Evolutionary conservation across 2,329 filamentous ascomycete species (phyloP).

Genomic region (Beauveria bassiana): DNA sequence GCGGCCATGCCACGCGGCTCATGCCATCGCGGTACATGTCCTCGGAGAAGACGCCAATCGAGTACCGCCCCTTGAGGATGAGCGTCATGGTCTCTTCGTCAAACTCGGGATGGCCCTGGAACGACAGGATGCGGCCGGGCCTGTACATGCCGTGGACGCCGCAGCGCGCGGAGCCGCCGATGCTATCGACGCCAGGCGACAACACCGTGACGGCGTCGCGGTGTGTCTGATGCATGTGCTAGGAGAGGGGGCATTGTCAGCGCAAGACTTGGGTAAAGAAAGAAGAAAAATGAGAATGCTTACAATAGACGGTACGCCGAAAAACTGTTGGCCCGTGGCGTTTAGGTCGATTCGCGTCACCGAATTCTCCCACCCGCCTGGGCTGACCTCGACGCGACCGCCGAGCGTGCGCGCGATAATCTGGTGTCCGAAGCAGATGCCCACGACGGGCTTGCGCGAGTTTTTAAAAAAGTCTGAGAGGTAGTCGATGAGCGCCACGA

Average conservation of each 20-base stretch:
- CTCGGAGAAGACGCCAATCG: constrained; percentile 21
- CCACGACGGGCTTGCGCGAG: constrained; percentile 29
- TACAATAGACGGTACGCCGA: constrained; percentile 28
- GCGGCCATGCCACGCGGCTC: constrained; percentile 16
- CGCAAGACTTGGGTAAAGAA: not conserved
- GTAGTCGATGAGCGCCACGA: constrained; percentile 33
- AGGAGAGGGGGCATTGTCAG: not conserved
- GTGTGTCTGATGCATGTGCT: constrained; percentile 41
- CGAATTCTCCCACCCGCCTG: constrained; percentile 38
- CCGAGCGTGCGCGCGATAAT: constrained; percentile 36
- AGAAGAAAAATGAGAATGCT: not conserved
- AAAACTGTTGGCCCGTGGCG: constrained; percentile 31
- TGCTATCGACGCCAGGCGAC: constrained; percentile 30
- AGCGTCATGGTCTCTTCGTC: constrained; percentile 31
- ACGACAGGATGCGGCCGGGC: constrained; percentile 29
- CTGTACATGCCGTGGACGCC: constrained; percentile 36
- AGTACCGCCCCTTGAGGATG: constrained; percentile 23
- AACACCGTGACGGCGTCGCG: constrained; percentile 34
- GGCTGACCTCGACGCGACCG: constrained; percentile 28
- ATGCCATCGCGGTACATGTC: constrained; percentile 21
- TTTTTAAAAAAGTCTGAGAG: constrained; percentile 22
- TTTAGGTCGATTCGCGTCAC: constrained; percentile 33
- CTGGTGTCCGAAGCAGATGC: constrained; percentile 42
- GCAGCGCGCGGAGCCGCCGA: constrained; percentile 35
- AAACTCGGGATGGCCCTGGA: constrained; percentile 43